Base-by-base conservation (phyloP, 495 filamentous ascomycete species). In the Poronia punctata region DNA sequence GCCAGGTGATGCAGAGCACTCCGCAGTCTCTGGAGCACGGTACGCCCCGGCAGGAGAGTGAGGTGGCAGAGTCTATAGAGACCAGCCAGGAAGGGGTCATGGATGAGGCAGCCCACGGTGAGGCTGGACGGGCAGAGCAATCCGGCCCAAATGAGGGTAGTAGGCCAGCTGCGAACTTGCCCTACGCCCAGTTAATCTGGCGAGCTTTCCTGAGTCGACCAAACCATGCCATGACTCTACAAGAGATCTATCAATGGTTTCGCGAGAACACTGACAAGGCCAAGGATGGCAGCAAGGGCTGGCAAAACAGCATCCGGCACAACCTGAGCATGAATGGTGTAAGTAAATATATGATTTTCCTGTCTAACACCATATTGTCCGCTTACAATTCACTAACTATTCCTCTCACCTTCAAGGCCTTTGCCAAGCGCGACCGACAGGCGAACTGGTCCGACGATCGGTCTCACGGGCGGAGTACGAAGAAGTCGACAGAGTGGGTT, bases 311-410 rank as follows among this genome's bases (percentile, higher is more conserved):
- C 60, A 92, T 98, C 39, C 79, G 92, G 5, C 92, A 98, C 54
- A 98, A 98, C 52, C 66, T 98, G 0, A 95, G 88, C 9, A 98
- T 98, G 92, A 98, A 98, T 54, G 73, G 70, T 27, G 92, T 96
- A 74, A 61, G 85, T 74, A 9, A 26, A 7, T 20, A 6, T n/a
- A 7, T 7, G 4, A 8, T 14, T 9, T 24, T 27, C 23, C 7
- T n/a, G 2, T 3, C 5, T 2, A 18, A 7, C 3, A 0, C 14
- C 0, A 10, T 10, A 7, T n/a, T 42, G 20, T 10, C 36, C 5
- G 40, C 32, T 24, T 12, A 12, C 14, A 33, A 22, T 20, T 14
- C 24, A 9, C 47, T 46, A 48, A 39, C 32, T 15, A 35, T 11
- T 33, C 3, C 5, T 40, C 35, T 6, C 8, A 36, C 30, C 15